Evolutionary conservation across 2,329 filamentous ascomycete species (phyloP), one percentile per base, ranked within the genome.

Genomic region (Stromatinia cepivora): DNA sequence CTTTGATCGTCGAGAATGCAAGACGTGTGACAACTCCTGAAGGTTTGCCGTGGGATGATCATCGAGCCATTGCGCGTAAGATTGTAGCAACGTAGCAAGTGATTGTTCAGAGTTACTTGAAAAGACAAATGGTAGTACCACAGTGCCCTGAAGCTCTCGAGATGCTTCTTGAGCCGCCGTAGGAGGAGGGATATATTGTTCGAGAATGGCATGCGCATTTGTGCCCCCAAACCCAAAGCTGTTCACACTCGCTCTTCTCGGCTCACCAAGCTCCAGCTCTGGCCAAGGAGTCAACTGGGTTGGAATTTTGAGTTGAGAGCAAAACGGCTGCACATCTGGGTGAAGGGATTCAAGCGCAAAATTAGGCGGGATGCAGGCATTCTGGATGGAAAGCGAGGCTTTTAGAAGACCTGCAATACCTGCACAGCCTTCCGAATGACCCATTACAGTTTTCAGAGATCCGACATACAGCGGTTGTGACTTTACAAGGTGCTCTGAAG

Each of bases 171-270:
- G 45, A 46, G 45, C 45, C 20, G 45, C 13, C 34, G 34, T 34
- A 34, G 34, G 34, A 34, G 34, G 34, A 34, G 13, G 15, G 13
- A 46, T 46, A 46, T 6, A 17, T 31, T 34, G 22, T 31, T 79
- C 76, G 67, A 75, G 75, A 5, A 83, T 78, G 3, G 78, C 78
- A 72, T 81, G 79, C 2, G 76, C 76, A 70, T 75, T 75, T 10
- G 72, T 72, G 7, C 73, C 73, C 25, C 73, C 73, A 54, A 72
- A 75, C n/a, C 73, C 73, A 54, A 84, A 77, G 28, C 67, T 71
- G 65, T 74, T 75, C 8, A 75, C 72, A 69, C 70, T 72, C 0
- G 66, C 74, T n/a, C 74, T 31, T 15, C 71, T 62, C 17, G 54
- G 50, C 17, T 31, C 22, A 11, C 69, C 69, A 4, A 22, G 10